Conservation (phyloP, 345 rosid genomes). For the Populus simonii region DNA sequence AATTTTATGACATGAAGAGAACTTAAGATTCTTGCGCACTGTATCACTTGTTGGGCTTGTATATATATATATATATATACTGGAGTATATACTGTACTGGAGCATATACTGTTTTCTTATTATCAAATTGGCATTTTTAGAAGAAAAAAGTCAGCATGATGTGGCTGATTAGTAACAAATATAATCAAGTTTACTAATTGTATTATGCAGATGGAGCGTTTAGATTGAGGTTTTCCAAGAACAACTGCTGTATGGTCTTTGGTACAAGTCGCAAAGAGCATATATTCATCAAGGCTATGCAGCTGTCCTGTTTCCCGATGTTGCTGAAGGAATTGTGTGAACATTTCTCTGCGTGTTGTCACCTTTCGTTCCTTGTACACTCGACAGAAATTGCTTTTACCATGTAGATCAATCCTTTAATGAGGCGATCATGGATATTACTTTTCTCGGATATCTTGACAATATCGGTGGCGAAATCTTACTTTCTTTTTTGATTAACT, state of each 20-base stretch:
- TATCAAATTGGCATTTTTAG: background rate
- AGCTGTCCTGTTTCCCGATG: background rate
- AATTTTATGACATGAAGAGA: background rate
- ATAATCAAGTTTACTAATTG: background rate
- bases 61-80: background rate
- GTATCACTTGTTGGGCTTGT: background rate
- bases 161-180: background rate
- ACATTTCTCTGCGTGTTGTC: background rate
- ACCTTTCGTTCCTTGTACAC: slow-evolving; percentile 5
- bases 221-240: slow-evolving; percentile 49
- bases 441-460: background rate
- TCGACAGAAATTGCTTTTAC: slow-evolving; percentile 10
- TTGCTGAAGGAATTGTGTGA: background rate
- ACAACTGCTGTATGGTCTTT: slow-evolving; percentile 15
- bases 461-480: background rate
- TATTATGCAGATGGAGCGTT: slow-evolving; percentile 73
- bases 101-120: background rate
- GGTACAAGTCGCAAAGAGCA: background rate
- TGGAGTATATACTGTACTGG: background rate
- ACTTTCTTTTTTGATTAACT: background rate
- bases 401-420: background rate
- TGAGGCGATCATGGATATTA: background rate
- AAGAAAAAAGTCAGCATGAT: background rate
- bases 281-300: background rate
- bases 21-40: background rate